Evolutionary conservation across 1,284 basidiomycete genomes (phyloP).

Genomic region (Ceratobasidium sp.): DNA sequence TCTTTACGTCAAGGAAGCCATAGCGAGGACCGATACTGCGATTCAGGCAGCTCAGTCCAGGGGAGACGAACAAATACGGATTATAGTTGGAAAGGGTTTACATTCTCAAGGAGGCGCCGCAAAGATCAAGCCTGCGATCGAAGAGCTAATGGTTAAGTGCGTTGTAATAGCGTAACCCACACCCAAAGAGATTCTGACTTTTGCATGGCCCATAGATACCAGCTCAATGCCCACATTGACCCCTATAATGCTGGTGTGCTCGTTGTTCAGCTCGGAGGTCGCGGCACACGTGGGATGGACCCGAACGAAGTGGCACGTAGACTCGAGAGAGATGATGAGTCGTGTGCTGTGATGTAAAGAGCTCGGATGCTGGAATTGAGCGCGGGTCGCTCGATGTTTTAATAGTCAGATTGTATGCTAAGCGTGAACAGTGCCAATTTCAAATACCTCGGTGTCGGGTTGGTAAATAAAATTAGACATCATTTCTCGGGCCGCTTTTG

Average conservation of each 20-base stretch:
- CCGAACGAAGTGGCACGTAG: conserved; percentile 65
- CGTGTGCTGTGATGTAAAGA: conserved; percentile 74
- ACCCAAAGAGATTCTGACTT: no score
- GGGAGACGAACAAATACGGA: conserved; percentile 72
- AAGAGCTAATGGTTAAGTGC: conserved; percentile 82
- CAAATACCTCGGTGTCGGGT: no score
- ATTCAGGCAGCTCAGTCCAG: conserved; percentile 70
- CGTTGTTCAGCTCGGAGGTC: conserved; percentile 72
- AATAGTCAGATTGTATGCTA: no score
- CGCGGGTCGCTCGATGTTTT: no score
- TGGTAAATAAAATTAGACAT: no score
- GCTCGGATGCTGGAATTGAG: not conserved
- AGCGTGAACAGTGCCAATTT: no score
- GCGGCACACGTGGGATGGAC: conserved; percentile 57
- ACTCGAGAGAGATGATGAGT: conserved; percentile 59
- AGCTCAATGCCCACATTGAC: conserved; percentile 79
- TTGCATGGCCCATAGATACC: conserved; percentile 64
- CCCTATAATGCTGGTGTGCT: conserved; percentile 85
- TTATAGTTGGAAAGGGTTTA: conserved; percentile 87
- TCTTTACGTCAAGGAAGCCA: conserved; percentile 92
- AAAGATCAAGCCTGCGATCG: conserved; percentile 93
- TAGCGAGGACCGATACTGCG: conserved; percentile 70
- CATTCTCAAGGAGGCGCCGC: conserved; percentile 82
- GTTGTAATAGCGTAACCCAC: conserved; percentile 42
- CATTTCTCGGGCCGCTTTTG: no score